Evolutionary conservation across 495 filamentous ascomycete species (phyloP), one percentile per base, ranked within the genome.

Genomic region (Darksidea phi): DNA sequence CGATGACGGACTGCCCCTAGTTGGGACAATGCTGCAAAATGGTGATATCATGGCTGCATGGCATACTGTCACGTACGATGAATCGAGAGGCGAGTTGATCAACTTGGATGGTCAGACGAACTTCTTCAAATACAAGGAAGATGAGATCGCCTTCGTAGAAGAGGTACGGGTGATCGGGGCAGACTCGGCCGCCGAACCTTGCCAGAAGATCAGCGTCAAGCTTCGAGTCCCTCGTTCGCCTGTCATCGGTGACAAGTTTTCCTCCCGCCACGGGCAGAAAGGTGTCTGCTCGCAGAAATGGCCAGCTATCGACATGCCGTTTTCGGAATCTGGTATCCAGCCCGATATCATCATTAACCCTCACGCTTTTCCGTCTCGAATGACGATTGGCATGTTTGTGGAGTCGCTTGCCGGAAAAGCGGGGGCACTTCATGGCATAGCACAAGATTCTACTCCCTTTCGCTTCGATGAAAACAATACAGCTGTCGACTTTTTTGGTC

Each of bases 371-470:
- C 94, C 94, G n/a, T 97, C 94, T 56, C 93, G 94, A 75, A 98
- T 98, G 94, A 98, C 94, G 23, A 98, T 98, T 72, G 94, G 94
- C 72, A 97, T 97, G 88, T 97, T 98, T 78, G 86, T 98, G 67
- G 94, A 98, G 76, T 96, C 92, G 6, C 82, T 98, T 61, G 94
- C 94, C 21, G 94, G 94, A 32, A 98, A 98, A 77, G 82, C 92
- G 17, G 94, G 94, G 11, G 88, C 94, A 28, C 82, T 98, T 50
- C 94, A 98, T 71, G 94, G 94, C 37, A 82, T 96, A 26, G 87
- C 94, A 11, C 94, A 97, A 76, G 94, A 98, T 71, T 90, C 83
- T 41, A 96, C 93, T 2, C 94, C 94, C 11, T 98, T 95, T 83
- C 83, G 85, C 56, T 98, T 97, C 72, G 88, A 90, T 70, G 93